Evolutionary conservation across 2,329 filamentous ascomycete species (phyloP), one percentile per base, ranked within the genome.

Genomic region (Alternaria novae-zelandiae): DNA sequence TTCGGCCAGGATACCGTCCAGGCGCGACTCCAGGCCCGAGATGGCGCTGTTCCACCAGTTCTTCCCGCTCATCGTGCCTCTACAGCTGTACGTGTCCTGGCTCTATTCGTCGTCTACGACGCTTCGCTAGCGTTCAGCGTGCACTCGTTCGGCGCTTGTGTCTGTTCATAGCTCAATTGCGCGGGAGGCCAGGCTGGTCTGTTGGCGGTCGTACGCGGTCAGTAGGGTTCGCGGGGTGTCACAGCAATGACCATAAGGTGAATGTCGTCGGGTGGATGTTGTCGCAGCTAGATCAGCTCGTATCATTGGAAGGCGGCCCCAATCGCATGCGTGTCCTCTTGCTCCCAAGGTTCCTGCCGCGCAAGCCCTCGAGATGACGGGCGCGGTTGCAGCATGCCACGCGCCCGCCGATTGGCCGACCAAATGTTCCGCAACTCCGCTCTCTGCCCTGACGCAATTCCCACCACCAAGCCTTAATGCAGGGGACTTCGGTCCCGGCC

Each of bases 1-100:
- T 70, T 97, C 94, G 57, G 93, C 89, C 64, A 99, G 86, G 62
- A 99, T 97, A 54, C 88, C 94, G 79, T 99, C 96, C 63, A 99
- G 87, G 46, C 92, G 90, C 63, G 94, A 96, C 82, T 99, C 96
- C 61, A 99, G 91, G 64, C 94, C 94, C 58, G 94, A 94, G 64
- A 98, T 93, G 67, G 95, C 94, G 80, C 95, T 93, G 69, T 94
- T 73, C 69, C 69, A 74, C 77, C 65, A 79, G 69, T 69, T 67
- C 58, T 75, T 73, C 25, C 71, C 70, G 60, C 75, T 79, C 72
- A 78, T 77, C 8, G 10, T 58, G 41, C 28, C 28, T 26, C 55
- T 73, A 57, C 17, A 44, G 32, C 45, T 23, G 26, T 21, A 46
- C 45, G 21, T 47, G 32, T 56, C 8, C 21, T 26, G 36, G 51